phyloP scores from a whole-genome alignment of 257 asterid species.

The Cordia subcordata region DNA sequence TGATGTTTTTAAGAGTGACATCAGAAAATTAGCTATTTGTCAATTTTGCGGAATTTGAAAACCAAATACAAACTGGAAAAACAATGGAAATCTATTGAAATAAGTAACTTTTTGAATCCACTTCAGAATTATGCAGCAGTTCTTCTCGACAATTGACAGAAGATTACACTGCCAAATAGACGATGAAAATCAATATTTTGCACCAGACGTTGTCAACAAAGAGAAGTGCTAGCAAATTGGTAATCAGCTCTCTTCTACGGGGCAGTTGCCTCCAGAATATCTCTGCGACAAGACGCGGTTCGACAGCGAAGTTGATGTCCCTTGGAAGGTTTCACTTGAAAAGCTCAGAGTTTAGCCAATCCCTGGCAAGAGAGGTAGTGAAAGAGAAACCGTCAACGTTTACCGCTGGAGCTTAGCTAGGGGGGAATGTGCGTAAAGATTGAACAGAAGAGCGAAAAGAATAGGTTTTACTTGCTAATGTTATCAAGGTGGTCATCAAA shows the following conservation, averaged over 20 bases:
- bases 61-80: background rate
- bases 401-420: background rate
- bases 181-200: background rate
- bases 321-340: conserved; percentile 36
- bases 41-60: too few species aligned
- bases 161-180: background rate
- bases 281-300: background rate
- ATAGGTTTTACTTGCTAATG: conserved; percentile 69
- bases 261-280: background rate
- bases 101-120: background rate
- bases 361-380: conserved; percentile 37
- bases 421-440: background rate
- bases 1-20: too few species aligned
- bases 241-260: background rate
- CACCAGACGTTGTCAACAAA: background rate
- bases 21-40: too few species aligned
- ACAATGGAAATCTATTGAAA: background rate
- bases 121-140: background rate
- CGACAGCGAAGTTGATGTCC: background rate
- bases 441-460: background rate
- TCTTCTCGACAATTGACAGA: background rate
- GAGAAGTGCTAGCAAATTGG: background rate
- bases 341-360: conserved; percentile 70
- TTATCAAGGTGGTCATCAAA: conserved; percentile 96
- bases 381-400: conserved; percentile 6